Percentiles rank a stretch among this genome's conserved stretches.
Evolutionary conservation across 345 rosid genomes (phyloP).

Genomic region (Acer campestre): DNA sequence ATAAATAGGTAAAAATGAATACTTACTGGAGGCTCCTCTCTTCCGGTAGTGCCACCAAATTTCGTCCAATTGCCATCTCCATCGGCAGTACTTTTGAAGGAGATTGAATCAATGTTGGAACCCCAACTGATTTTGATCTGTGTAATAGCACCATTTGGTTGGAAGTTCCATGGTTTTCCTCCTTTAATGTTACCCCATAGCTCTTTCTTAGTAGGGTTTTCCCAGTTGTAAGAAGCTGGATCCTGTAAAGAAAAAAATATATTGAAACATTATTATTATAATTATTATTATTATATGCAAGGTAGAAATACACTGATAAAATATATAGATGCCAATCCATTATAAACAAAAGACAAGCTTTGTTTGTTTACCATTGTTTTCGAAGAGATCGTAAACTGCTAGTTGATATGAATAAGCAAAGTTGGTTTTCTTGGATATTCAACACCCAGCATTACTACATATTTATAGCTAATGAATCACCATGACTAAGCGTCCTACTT

Average conservation of each 20-base stretch:
- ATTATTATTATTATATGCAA: no score
- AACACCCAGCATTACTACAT: not conserved
- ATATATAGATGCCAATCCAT: no score
- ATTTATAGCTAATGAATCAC: not conserved
- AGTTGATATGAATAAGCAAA: not conserved
- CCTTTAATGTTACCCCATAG: not conserved
- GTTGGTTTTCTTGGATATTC: not conserved
- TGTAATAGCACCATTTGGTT: not conserved
- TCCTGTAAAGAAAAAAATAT: not conserved
- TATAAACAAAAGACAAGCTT: no score
- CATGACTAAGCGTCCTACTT: not conserved
- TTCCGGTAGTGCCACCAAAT: not conserved
- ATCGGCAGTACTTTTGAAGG: not conserved
- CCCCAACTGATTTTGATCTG: not conserved
- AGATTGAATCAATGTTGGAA: not conserved
- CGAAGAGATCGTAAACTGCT: not conserved
- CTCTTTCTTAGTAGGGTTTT: not conserved
- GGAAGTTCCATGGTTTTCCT: not conserved
- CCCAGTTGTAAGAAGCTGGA: not conserved
- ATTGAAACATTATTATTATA: not conserved
- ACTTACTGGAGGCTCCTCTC: not conserved
- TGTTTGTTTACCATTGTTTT: not conserved
- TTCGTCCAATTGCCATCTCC: not conserved
- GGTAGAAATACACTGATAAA: no score
- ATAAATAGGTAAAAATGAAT: not conserved